Evolutionary conservation across 2,329 filamentous ascomycete species (phyloP).

Genomic region (Curvularia sp.): DNA sequence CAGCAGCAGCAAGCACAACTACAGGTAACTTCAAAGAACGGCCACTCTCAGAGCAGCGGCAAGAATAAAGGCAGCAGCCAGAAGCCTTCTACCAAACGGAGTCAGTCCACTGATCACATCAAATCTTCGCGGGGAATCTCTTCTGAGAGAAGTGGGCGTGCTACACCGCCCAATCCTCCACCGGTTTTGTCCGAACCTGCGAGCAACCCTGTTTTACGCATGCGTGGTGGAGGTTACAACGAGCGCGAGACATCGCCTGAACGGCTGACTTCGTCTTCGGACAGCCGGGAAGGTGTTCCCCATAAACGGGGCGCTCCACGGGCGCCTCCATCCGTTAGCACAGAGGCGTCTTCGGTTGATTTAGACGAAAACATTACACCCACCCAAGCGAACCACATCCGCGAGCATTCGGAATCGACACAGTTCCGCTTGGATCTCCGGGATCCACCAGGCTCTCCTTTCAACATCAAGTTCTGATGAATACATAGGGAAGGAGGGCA

Average conservation of each 20-base stretch:
- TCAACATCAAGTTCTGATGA: slow-evolving; percentile 48
- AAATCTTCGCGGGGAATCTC: slow-evolving; percentile 42
- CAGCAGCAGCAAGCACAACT: slow-evolving; percentile 20
- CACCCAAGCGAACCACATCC: slow-evolving; percentile 44
- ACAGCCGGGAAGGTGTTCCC: slow-evolving; percentile 38
- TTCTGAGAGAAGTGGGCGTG: slow-evolving; percentile 43
- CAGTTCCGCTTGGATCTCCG: slow-evolving; percentile 46
- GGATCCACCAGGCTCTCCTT: slow-evolving; percentile 48
- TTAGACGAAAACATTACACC: slow-evolving; percentile 43
- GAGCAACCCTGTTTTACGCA: slow-evolving; percentile 25
- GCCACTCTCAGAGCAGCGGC: slow-evolving; percentile 30
- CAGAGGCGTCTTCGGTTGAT: slow-evolving; percentile 33
- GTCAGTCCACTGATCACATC: slow-evolving; percentile 40
- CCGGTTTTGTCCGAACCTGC: slow-evolving; percentile 34
- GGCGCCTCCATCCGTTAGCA: slow-evolving; percentile 34
- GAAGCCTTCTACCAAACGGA: slow-evolving; percentile 39
- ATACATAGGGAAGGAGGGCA: slow-evolving; percentile 10
- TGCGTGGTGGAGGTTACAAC: slow-evolving; percentile 25
- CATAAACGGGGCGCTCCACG: slow-evolving; percentile 32
- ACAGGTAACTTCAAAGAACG: slow-evolving; percentile 35
- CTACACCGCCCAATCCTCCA: slow-evolving; percentile 40
- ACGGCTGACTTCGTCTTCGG: slow-evolving; percentile 39
- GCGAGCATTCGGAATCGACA: slow-evolving; percentile 40
- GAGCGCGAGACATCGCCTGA: slow-evolving; percentile 42
- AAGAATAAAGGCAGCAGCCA: slow-evolving; percentile 40